Percentiles rank a stretch among this genome's conserved stretches.
Evolutionary conservation across 495 filamentous ascomycete species (phyloP).

Genomic region (Mycothermus thermophilus): DNA sequence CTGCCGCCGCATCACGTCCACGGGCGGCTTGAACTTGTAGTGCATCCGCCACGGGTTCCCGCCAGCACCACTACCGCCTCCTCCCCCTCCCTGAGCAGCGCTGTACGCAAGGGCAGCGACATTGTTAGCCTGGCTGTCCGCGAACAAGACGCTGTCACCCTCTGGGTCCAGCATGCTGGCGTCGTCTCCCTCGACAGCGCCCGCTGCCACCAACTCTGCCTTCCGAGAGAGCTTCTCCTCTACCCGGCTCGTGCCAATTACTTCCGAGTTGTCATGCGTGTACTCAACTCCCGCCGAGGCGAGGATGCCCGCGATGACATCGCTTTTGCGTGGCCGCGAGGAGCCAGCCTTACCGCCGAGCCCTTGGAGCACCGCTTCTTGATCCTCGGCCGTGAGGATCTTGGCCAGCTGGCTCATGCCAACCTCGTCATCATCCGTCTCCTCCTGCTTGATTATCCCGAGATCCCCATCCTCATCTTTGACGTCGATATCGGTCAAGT

Average conservation of each 20-base stretch:
- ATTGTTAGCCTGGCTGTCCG: constrained; percentile 15
- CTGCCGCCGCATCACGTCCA: constrained; percentile 62
- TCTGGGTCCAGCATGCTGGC: constrained; percentile 22
- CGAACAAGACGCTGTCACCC: constrained; percentile 20
- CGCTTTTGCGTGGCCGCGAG: constrained; percentile 36
- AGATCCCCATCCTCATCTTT: constrained; percentile 43
- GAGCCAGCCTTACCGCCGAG: constrained; percentile 8
- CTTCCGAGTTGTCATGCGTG: constrained; percentile 91
- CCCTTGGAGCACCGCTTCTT: too few relatives aligned
- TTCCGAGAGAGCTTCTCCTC: constrained; percentile 66
- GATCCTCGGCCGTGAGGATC: constrained; percentile 45
- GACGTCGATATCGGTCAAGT: constrained; percentile 59
- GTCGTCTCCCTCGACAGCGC: constrained; percentile 26
- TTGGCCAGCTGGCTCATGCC: constrained; percentile 68
- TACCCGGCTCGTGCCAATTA: constrained; percentile 75
- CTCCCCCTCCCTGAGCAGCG: neutral
- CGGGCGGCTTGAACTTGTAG: constrained; percentile 63
- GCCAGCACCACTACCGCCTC: neutral
- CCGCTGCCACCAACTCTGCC: constrained; percentile 51
- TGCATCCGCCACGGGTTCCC: constrained; percentile 25
- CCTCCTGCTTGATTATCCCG: constrained; percentile 28
- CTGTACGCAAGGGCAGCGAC: constrained; percentile 1
- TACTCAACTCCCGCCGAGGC: constrained; percentile 84
- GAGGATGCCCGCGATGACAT: constrained; percentile 81
- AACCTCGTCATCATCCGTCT: constrained; percentile 33